These are phyloP conservation scores for Rhodocollybia butyracea DNA, from an alignment of 768 basidiomycete genomes.

Conservation along the genomic window DNA sequence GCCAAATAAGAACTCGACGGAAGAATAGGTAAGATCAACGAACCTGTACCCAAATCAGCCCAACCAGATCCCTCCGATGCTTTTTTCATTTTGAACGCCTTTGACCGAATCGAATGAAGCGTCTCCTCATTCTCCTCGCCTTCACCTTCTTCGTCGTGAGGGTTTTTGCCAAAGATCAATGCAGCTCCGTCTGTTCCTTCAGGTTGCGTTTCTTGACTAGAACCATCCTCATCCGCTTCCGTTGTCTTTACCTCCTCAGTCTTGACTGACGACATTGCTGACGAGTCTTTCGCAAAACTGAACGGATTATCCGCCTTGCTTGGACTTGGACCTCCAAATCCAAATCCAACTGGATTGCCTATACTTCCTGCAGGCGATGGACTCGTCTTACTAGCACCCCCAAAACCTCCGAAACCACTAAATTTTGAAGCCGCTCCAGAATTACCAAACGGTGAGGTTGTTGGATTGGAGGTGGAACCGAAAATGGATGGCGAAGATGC, in stretches of 20 bases:
- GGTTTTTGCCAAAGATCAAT: slow-evolving; percentile 22
- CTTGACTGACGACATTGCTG: not conserved
- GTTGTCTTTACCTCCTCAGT: slow-evolving; percentile 15
- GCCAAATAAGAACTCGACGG: not conserved
- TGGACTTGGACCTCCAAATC: slow-evolving; percentile 44
- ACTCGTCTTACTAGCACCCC: slow-evolving; percentile 21
- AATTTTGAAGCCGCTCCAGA: slow-evolving; percentile 13
- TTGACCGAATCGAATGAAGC: slow-evolving; percentile 51
- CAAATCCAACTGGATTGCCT: slow-evolving; percentile 65
- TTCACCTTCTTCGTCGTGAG: slow-evolving; percentile 71
- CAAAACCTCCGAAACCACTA: slow-evolving; percentile 22
- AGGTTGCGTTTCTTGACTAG: slow-evolving; percentile 18
- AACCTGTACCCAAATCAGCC: slow-evolving; percentile 68
- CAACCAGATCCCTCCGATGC: slow-evolving; percentile 46
- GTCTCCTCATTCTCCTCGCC: slow-evolving; percentile 83
- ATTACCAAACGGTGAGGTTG: slow-evolving; percentile 6
- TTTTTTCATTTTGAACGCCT: slow-evolving; percentile 60
- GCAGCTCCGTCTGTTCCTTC: slow-evolving; percentile 5
- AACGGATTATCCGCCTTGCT: slow-evolving; percentile 17
- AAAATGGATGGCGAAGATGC: slow-evolving; percentile 13
- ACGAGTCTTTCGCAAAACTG: slow-evolving; percentile 1
- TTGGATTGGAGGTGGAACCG: slow-evolving; percentile 9
- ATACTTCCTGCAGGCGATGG: slow-evolving; percentile 42
- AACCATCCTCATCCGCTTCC: slow-evolving; percentile 20
- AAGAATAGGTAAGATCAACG: slow-evolving; percentile 19